These are phyloP conservation scores for Cantharellus anzutake DNA, from an alignment of 768 basidiomycete genomes.

Conservation along the genomic window DNA sequence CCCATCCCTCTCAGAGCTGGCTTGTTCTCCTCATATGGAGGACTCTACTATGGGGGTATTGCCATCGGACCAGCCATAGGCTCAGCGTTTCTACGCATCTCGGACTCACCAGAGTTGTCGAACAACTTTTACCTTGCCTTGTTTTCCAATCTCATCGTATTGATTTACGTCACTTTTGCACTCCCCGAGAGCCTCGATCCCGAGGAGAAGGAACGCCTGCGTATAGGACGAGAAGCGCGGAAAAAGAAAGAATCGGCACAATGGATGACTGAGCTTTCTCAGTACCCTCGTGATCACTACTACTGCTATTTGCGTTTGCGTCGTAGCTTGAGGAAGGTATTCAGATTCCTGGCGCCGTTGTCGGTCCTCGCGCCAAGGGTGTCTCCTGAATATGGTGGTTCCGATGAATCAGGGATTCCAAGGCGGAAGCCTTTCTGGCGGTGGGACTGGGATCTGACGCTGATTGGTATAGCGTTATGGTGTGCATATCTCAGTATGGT, in stretches of 20 bases:
- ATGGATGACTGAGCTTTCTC: conserved; percentile 9
- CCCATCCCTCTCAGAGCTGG: conserved; percentile 13
- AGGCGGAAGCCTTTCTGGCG: conserved; percentile 8
- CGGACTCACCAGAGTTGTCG: conserved; percentile 23
- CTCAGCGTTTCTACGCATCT: conserved; percentile 29
- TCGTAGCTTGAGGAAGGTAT: not conserved
- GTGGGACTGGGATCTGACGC: conserved; percentile 58
- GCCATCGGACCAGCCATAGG: conserved; percentile 62
- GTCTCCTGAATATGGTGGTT: not conserved
- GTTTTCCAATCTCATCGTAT: conserved; percentile 24
- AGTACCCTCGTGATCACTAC: too few species aligned
- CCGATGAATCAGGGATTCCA: not conserved
- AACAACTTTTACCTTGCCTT: conserved; percentile 36
- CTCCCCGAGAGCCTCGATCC: conserved; percentile 29
- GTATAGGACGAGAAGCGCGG: conserved; percentile 9
- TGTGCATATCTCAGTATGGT: not conserved
- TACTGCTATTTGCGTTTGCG: not conserved
- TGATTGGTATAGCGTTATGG: conserved; percentile 25
- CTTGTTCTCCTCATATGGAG: conserved; percentile 39
- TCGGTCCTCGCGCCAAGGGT: not conserved
- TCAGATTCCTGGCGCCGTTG: not conserved
- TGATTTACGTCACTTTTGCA: conserved; percentile 41
- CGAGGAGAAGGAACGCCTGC: conserved; percentile 14
- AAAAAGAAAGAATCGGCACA: conserved; percentile 17
- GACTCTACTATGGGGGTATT: conserved; percentile 59